These are phyloP conservation scores for Paraphoma sp. DNA, from an alignment of 2,329 filamentous ascomycete genomes.

Conservation along the genomic window DNA sequence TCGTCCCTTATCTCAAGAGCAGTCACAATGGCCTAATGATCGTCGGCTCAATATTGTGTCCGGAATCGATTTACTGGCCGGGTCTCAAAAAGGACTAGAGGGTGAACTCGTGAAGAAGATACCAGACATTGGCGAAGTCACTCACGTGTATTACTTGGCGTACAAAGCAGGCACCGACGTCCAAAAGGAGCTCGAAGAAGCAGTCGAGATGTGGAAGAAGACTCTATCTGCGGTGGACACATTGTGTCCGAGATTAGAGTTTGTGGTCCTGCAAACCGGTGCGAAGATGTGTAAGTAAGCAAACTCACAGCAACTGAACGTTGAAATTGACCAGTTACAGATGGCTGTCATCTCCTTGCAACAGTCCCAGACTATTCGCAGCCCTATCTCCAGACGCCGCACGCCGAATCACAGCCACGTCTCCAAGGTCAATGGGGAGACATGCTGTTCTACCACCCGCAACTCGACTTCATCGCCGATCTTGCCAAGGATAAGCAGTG, in stretches of 20 bases:
- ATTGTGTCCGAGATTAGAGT: conserved; percentile 28
- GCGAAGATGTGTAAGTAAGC: conserved; percentile 43
- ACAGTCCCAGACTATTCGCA: conserved; percentile 21
- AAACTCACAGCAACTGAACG: not conserved
- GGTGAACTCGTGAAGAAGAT: conserved; percentile 41
- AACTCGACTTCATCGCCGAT: conserved; percentile 47
- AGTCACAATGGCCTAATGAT: conserved; percentile 49
- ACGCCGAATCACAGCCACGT: conserved; percentile 14
- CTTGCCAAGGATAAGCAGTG: conserved; percentile 46
- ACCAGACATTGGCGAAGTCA: conserved; percentile 47
- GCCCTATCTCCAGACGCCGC: conserved; percentile 9
- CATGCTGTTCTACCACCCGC: conserved; percentile 51
- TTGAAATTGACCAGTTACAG: conserved; percentile 13
- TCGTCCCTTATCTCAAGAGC: conserved; percentile 41
- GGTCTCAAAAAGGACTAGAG: conserved; percentile 49
- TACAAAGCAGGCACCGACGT: conserved; percentile 52
- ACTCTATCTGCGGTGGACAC: conserved; percentile 42
- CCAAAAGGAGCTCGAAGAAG: conserved; percentile 49
- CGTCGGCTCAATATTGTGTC: conserved; percentile 50
- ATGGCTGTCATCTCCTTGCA: conserved; percentile 52
- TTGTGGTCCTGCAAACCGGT: conserved; percentile 37
- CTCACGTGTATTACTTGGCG: conserved; percentile 55
- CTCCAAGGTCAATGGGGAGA: conserved; percentile 39
- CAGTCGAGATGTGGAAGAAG: conserved; percentile 51
- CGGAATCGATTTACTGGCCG: conserved; percentile 52